phyloP scores from a whole-genome alignment of 208 protist species.

The Acanthamoeba royreba region DNA sequence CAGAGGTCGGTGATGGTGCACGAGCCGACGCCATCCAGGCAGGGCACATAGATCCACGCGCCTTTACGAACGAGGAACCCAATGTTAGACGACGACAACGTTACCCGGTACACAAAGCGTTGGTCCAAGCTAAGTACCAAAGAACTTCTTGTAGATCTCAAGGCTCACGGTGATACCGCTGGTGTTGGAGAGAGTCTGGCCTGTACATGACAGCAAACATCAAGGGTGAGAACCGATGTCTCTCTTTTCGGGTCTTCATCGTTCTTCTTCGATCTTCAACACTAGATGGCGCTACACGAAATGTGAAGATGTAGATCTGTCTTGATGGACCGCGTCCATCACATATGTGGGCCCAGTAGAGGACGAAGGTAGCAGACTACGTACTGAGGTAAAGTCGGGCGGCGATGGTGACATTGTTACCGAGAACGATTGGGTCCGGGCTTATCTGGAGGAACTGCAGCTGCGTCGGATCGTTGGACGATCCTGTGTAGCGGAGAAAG shows the following conservation, averaged over 20 bases:
- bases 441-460: neutral
- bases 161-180: neutral
- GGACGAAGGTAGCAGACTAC: neutral
- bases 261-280: no score
- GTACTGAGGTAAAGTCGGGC: neutral
- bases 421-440: constrained; percentile 36
- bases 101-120: no score
- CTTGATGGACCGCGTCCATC: no score
- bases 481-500: neutral
- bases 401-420: neutral
- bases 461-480: neutral
- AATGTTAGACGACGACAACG: no score
- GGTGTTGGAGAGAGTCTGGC: neutral
- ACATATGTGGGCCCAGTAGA: neutral
- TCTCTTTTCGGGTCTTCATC: no score
- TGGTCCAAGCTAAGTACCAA: no score
- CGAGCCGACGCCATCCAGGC: neutral
- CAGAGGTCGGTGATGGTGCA: constrained; percentile 21
- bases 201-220: no score
- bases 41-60: constrained; percentile 38
- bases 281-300: no score
- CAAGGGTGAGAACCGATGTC: no score
- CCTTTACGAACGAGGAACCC: no score
- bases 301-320: no score
- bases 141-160: constrained; percentile 48